A percentile compares a stretch with the other conserved stretches of the same genome.
These are phyloP conservation scores for Fusarium coffeatum DNA, from an alignment of 2,329 filamentous ascomycete species.

Conservation along the genomic window DNA sequence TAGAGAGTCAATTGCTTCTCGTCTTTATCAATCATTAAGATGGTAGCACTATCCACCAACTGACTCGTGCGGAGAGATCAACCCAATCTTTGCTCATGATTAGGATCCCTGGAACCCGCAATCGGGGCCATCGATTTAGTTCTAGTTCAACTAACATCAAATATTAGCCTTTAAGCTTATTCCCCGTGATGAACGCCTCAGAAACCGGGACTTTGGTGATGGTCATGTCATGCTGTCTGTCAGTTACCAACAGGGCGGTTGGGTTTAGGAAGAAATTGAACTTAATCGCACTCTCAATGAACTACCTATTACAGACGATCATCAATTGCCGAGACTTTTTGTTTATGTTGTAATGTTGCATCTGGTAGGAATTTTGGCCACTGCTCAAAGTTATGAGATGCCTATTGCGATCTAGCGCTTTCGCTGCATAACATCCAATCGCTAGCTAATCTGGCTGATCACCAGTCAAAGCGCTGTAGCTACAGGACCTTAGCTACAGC, in stretches of 20 bases:
- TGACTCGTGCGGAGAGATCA: neutral
- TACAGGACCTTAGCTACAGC: neutral
- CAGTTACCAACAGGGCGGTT: neutral
- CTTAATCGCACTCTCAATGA: neutral
- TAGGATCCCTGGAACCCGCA: neutral
- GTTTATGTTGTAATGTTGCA: neutral
- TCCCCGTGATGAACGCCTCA: slow-evolving; percentile 15
- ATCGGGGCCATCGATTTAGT: slow-evolving; percentile 4
- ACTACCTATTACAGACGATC: neutral
- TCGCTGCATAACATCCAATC: slow-evolving; percentile 12
- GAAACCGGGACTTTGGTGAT: neutral
- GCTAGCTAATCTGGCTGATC: slow-evolving; percentile 10
- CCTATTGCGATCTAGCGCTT: slow-evolving; percentile 37
- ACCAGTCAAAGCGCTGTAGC: slow-evolving; percentile 10
- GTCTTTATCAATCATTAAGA: neutral
- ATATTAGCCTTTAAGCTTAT: slow-evolving; percentile 32
- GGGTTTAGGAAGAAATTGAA: neutral
- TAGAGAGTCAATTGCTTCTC: neutral
- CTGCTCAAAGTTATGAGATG: slow-evolving; percentile 32
- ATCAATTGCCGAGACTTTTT: slow-evolving; percentile 2
- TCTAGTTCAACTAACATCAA: neutral
- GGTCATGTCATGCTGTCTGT: neutral
- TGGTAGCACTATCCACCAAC: neutral
- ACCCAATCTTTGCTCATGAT: neutral
- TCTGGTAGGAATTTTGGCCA: neutral